phyloP scores from a whole-genome alignment of 106 monocot genomes.

The Vanilla planifolia region DNA sequence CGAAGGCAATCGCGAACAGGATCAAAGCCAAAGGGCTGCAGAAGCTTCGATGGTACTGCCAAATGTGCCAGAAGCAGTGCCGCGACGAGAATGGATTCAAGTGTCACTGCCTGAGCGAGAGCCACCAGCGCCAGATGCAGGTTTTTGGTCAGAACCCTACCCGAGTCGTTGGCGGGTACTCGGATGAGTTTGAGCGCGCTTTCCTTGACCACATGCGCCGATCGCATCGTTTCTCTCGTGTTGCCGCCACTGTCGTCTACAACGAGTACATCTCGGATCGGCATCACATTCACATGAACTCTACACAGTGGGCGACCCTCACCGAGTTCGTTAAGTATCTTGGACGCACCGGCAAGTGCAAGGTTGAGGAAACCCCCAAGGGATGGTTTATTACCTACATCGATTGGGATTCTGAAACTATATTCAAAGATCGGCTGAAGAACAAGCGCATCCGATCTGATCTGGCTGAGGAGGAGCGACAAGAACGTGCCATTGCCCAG shows the following conservation, averaged over 20 bases:
- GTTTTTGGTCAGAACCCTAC: constrained; percentile 83
- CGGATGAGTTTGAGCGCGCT: constrained; percentile 72
- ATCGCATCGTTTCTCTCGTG: constrained; percentile 78
- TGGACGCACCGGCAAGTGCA: constrained; percentile 75
- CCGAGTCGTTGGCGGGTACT: constrained; percentile 72
- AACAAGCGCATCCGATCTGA: constrained; percentile 61
- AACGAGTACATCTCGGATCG: constrained; percentile 90
- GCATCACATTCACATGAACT: constrained; percentile 96
- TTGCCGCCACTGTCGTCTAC: constrained; percentile 96
- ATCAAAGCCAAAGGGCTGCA: constrained; percentile 96
- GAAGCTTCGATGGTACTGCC: constrained; percentile 99
- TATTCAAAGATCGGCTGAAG: constrained; percentile 76
- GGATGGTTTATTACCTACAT: constrained; percentile 99
- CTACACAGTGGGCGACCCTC: constrained; percentile 90
- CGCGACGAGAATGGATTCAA: constrained; percentile 99
- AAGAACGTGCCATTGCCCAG: constrained; percentile 56
- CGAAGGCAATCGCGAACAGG: constrained; percentile 95
- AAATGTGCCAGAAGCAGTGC: constrained; percentile 99
- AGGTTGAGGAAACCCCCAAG: constrained; percentile 94
- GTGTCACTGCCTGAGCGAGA: constrained; percentile 95
- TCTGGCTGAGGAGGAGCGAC: constrained; percentile 78
- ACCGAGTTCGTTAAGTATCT: constrained; percentile 94
- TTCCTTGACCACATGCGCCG: constrained; percentile 78
- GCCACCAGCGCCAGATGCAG: constrained; percentile 99
- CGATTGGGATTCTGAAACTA: constrained; percentile 77